Conservation (phyloP, 2,329 filamentous ascomycete genomes). For the Didymella pomorum region DNA sequence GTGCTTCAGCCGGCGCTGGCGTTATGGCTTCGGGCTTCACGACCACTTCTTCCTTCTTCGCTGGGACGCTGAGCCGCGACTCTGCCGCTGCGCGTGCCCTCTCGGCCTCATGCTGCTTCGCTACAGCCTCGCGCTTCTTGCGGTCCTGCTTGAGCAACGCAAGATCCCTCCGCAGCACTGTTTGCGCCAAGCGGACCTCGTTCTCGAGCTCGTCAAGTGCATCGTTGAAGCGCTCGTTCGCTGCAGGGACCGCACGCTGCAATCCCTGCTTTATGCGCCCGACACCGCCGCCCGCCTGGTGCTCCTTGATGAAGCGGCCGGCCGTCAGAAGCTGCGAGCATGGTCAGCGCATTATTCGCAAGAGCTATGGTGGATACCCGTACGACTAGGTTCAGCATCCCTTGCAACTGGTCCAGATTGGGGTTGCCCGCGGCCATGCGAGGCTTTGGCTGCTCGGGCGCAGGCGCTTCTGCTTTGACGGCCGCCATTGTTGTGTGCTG, state of each 20-base stretch:
- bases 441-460: slow-evolving; percentile 18
- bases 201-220: slow-evolving; percentile 61
- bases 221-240: slow-evolving; percentile 57
- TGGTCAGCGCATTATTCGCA: slow-evolving; percentile 16
- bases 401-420: slow-evolving; percentile 56
- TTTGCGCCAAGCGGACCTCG: slow-evolving; percentile 51
- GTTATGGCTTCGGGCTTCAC: slow-evolving; percentile 27
- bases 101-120: slow-evolving; percentile 43
- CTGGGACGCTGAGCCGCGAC: slow-evolving; percentile 26
- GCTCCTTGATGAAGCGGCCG: slow-evolving; percentile 56
- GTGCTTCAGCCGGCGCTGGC: slow-evolving; percentile 23
- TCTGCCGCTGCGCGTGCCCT: slow-evolving; percentile 42
- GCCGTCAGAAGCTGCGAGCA: slow-evolving; percentile 52
- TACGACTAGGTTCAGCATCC: slow-evolving; percentile 59
- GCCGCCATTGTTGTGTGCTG: slow-evolving; percentile 22
- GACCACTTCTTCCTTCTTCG: slow-evolving; percentile 18
- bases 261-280: slow-evolving; percentile 43
- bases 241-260: slow-evolving; percentile 53
- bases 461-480: slow-evolving; percentile 19
- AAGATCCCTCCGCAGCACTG: slow-evolving; percentile 48
- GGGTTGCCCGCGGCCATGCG: slow-evolving; percentile 24
- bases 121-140: slow-evolving; percentile 47
- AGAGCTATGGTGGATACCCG: slow-evolving; percentile 24
- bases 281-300: slow-evolving; percentile 41
- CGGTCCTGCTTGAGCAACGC: slow-evolving; percentile 48